A percentile compares a stretch with the other conserved stretches of the same genome.
phyloP scores from a whole-genome alignment of 805 yeast species.

The Schwanniomyces occidentalis region DNA sequence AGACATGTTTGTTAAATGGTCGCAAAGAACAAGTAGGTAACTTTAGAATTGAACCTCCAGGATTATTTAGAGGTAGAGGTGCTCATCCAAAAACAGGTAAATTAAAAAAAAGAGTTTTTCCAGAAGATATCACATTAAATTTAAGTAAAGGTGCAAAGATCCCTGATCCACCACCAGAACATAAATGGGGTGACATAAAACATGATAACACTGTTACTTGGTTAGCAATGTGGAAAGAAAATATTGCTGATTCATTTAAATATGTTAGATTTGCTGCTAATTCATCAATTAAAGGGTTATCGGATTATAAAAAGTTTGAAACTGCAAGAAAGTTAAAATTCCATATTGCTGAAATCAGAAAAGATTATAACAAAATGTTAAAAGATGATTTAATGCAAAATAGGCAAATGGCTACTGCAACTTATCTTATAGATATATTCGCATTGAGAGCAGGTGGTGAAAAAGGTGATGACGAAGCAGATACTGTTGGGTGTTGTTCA shows the following conservation, averaged over 20 bases:
- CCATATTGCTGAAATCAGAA: conserved; percentile 70
- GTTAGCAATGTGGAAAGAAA: conserved; percentile 98
- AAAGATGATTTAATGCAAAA: conserved; percentile 78
- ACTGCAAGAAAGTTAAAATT: conserved; percentile 83
- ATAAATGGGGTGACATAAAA: conserved; percentile 83
- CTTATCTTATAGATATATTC: conserved; percentile 86
- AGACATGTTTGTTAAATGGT: conserved; percentile 80
- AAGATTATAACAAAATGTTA: conserved; percentile 68
- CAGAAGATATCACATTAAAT: conserved; percentile 88
- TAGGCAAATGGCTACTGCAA: conserved; percentile 91
- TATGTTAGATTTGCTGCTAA: conserved; percentile 91
- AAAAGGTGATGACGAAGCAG: conserved; percentile 96
- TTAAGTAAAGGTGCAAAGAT: conserved; percentile 68
- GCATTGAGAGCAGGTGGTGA: conserved; percentile 99
- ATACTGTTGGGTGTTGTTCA: conserved; percentile 97
- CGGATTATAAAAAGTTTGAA: conserved; percentile 89
- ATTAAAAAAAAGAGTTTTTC: conserved; percentile 77
- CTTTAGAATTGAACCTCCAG: conserved; percentile 95
- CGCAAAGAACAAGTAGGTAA: conserved; percentile 91
- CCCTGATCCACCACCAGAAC: conserved; percentile 87
- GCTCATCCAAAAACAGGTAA: conserved; percentile 96
- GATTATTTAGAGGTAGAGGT: conserved; percentile 93
- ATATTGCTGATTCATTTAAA: conserved; percentile 77
- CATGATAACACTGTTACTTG: conserved; percentile 92
- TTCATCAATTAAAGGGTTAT: conserved; percentile 86